Evolutionary conservation across 495 filamentous ascomycete species (phyloP).

Genomic region (Podospora anserina): DNA sequence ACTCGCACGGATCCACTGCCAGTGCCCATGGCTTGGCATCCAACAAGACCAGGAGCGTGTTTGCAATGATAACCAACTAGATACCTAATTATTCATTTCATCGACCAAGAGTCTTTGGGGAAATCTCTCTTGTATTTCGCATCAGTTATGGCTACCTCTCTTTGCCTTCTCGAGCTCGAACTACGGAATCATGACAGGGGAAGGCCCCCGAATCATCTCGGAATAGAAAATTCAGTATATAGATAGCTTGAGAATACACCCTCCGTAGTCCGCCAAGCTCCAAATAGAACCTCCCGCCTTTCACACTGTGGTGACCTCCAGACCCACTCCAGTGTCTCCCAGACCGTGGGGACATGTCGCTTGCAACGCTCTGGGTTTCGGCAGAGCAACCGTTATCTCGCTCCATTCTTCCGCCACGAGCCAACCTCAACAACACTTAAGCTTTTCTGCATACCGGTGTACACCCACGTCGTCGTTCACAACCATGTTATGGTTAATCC

Average conservation of each 20-base stretch:
- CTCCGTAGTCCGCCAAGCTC: neutral
- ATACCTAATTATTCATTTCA: too few relatives aligned
- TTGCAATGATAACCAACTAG: too few relatives aligned
- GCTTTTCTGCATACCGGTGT: too few relatives aligned
- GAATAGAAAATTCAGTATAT: neutral
- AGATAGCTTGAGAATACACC: neutral
- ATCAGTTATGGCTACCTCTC: too few relatives aligned
- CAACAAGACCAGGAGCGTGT: too few relatives aligned
- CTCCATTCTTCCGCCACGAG: too few relatives aligned
- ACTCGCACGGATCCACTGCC: neutral
- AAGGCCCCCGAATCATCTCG: neutral
- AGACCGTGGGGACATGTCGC: neutral
- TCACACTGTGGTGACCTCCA: neutral
- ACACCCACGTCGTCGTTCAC: too few relatives aligned
- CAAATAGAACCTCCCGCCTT: neutral
- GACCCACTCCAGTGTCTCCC: neutral
- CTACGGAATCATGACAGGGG: neutral
- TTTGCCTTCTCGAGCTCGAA: neutral
- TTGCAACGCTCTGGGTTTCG: neutral
- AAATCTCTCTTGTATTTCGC: too few relatives aligned
- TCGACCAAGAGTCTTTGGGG: too few relatives aligned
- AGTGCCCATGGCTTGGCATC: neutral
- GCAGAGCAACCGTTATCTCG: neutral
- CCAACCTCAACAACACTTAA: too few relatives aligned
- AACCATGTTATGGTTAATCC: too few relatives aligned